Base-by-base conservation (phyloP, 179 eudicot species). In the Actinidia chinensis region DNA sequence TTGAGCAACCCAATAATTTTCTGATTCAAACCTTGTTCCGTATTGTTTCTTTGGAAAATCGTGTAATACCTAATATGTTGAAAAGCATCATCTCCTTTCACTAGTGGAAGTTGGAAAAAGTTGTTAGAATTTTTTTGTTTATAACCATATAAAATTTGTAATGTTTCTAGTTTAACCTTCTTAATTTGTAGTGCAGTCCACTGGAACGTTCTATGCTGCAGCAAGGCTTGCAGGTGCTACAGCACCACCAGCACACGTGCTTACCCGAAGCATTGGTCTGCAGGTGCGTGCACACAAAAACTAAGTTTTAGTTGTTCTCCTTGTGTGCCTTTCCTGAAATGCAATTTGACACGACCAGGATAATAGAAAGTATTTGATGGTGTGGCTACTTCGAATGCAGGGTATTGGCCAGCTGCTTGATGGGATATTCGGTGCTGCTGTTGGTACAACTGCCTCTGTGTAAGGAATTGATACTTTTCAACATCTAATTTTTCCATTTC, bases 211-310 rank as follows among this genome's bases (percentile, higher is more conserved):
- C 79, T 90, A 84, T 82, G 99, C 98, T 73, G 89, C 98, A 42
- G 84, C 98, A 55, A 90, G 99, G 58, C 90, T 95, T 65, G 68
- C 99, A 68, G 99, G 99, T 71, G 99, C 99, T n/a, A 95, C 99
- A 65, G 80, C 86, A 20, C 99, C 99, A 80, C 99, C 99, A 28
- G 86, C 86, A 33, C 92, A 93, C 73, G 99, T 95, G 75, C 71
- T 95, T 64, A 88, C 92, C 83, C 86, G 99, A 72, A 93, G 99
- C 86, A 88, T 95, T 66, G 99, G 99, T 68, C 87, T 92, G 78
- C 99, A 93, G 99, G 99, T 95, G n/a, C 68, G 43, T 44, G 4
- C 4, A 61, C 55, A 44, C 33, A 28, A 28, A 28, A 18, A n/a
- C 55, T 40, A 52, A 3, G 43, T 52, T 61, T 22, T 22, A 2